Evolutionary conservation across 1,284 basidiomycete species (phyloP).

Genomic region (Heterobasidion irregulare): DNA sequence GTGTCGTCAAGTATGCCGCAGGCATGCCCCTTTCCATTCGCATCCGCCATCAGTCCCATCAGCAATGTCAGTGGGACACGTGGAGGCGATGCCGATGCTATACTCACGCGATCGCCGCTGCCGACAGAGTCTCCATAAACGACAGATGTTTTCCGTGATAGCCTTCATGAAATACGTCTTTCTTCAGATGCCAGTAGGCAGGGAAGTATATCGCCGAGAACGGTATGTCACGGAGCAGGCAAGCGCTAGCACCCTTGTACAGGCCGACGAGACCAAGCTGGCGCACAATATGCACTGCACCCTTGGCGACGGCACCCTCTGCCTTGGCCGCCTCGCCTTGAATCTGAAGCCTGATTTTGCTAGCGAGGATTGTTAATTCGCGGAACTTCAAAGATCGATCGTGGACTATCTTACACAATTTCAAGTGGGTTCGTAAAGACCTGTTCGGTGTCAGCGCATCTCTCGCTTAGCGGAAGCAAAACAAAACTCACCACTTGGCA

Average conservation of each 20-base stretch:
- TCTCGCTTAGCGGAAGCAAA: background rate
- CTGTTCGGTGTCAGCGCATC: conserved; percentile 29
- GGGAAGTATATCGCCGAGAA: conserved; percentile 86
- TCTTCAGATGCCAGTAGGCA: conserved; percentile 80
- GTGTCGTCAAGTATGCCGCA: conserved; percentile 81
- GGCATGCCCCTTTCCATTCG: conserved; percentile 76
- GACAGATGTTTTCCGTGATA: conserved; percentile 89
- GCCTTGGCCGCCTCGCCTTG: conserved; percentile 91
- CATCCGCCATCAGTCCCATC: conserved; percentile 7
- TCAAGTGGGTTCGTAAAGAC: conserved; percentile 95
- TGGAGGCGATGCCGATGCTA: background rate
- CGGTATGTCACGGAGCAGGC: conserved; percentile 88
- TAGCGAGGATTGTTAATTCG: conserved; percentile 20
- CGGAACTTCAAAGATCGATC: background rate
- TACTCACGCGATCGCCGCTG: conserved; percentile 75
- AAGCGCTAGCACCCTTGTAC: conserved; percentile 87
- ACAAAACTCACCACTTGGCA: conserved; percentile 84
- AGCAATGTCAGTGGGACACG: background rate
- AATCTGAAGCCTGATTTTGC: conserved; percentile 95
- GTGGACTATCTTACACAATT: conserved; percentile 60
- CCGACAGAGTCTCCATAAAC: conserved; percentile 83
- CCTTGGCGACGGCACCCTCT: conserved; percentile 71
- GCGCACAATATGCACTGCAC: conserved; percentile 88
- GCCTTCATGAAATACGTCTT: conserved; percentile 94
- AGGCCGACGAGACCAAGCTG: conserved; percentile 89